Evolutionary conservation across 768 basidiomycete species (phyloP).

Genomic region (Psilocybe tampanensis): DNA sequence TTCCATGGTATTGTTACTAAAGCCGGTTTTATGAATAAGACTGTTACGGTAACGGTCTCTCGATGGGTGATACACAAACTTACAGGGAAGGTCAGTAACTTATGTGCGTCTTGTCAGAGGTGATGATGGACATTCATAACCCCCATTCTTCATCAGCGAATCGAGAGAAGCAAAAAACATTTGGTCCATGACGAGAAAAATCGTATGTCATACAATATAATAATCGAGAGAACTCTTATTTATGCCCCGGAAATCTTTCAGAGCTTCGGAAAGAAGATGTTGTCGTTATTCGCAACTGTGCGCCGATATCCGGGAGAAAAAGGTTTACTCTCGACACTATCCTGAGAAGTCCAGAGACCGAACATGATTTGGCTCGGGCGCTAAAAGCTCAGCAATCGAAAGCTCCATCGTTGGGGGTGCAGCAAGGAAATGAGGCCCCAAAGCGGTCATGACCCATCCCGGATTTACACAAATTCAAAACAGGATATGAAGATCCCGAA

Average conservation of each 20-base stretch:
- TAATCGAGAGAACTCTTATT: too few relatives aligned
- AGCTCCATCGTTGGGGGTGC: slow-evolving; percentile 13
- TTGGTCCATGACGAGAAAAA: slow-evolving; percentile 76
- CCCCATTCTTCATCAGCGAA: slow-evolving; percentile 45
- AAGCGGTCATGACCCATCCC: slow-evolving; percentile 5
- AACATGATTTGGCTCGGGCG: slow-evolving; percentile 47
- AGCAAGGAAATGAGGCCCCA: slow-evolving; percentile 14
- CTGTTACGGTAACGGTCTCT: slow-evolving; percentile 81
- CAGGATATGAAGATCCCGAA: background rate
- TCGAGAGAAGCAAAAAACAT: slow-evolving; percentile 78
- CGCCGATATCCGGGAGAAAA: slow-evolving; percentile 78
- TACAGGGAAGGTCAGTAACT: slow-evolving; percentile 69
- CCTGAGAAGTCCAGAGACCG: slow-evolving; percentile 67
- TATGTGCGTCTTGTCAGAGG: background rate
- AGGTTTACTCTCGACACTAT: slow-evolving; percentile 72
- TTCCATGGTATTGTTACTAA: slow-evolving; percentile 78
- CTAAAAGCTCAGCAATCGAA: slow-evolving; percentile 18
- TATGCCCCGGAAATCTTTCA: slow-evolving; percentile 27
- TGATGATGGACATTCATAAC: background rate
- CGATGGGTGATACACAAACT: slow-evolving; percentile 70
- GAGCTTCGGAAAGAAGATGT: slow-evolving; percentile 69
- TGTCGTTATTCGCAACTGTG: slow-evolving; percentile 81
- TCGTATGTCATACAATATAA: slow-evolving; percentile 53
- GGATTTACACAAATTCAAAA: background rate
- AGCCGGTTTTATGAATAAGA: slow-evolving; percentile 82